Conservation (phyloP, 1,284 basidiomycete species). For the Jaminaea rosea region DNA sequence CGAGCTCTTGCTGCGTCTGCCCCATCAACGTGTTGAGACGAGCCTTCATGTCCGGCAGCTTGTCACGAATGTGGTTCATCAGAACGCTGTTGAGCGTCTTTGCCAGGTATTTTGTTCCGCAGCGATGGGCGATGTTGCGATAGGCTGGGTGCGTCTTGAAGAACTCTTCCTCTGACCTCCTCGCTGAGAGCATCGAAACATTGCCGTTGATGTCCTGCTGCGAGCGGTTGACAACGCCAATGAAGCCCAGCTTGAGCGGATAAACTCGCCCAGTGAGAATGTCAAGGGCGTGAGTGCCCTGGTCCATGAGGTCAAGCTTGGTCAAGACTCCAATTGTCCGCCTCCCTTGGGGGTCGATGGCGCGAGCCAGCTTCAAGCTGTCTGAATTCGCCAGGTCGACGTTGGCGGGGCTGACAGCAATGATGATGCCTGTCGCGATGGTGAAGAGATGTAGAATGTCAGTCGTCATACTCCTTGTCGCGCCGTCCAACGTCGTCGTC, state of each 20-base stretch:
- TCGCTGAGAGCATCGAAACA: conserved; percentile 75
- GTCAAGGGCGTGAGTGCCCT: conserved; percentile 92
- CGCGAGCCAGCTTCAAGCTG: conserved; percentile 86
- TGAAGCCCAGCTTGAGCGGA: conserved; percentile 93
- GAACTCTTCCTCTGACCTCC: conserved; percentile 80
- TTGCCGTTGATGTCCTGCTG: conserved; percentile 94
- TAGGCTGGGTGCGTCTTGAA: conserved; percentile 85
- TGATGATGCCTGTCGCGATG: conserved; percentile 63
- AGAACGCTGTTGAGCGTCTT: conserved; percentile 82
- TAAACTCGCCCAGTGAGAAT: conserved; percentile 92
- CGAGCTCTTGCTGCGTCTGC: conserved; percentile 95
- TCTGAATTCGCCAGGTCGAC: conserved; percentile 98
- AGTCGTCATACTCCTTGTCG: not conserved
- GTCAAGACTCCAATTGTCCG: conserved; percentile 92
- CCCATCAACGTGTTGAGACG: conserved; percentile 96
- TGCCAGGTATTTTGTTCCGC: conserved; percentile 88
- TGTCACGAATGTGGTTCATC: conserved; percentile 96
- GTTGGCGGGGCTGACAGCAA: conserved; percentile 91
- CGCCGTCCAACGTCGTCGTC: not conserved
- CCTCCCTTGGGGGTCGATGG: conserved; percentile 87
- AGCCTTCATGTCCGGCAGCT: conserved; percentile 99
- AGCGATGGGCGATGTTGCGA: conserved; percentile 90
- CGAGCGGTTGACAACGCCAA: conserved; percentile 91
- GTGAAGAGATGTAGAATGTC: conserved; percentile 4
- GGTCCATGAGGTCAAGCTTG: conserved; percentile 97